Evolutionary conservation across 2,329 filamentous ascomycete genomes (phyloP).

Genomic region (Monascus ruber): DNA sequence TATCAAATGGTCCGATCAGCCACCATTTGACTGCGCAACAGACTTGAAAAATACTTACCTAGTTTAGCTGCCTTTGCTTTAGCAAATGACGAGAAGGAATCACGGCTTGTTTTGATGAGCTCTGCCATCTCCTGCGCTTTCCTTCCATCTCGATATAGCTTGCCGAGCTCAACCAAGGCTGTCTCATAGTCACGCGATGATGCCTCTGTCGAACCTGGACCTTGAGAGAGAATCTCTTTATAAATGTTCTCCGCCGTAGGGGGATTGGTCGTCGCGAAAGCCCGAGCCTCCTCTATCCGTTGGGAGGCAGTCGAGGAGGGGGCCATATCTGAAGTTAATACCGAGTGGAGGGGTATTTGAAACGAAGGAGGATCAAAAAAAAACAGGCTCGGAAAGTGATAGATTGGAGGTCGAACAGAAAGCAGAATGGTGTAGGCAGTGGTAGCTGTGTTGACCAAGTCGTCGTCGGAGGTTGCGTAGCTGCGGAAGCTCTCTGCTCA

Average conservation of each 20-base stretch:
- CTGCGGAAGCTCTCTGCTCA: conserved; percentile 17
- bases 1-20: conserved; percentile 25
- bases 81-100: conserved; percentile 87
- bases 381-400: not conserved
- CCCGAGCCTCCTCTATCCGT: conserved; percentile 80
- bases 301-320: conserved; percentile 41
- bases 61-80: conserved; percentile 98
- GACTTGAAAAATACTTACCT: conserved; percentile 48
- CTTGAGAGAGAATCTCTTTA: conserved; percentile 77
- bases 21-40: not conserved
- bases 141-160: conserved; percentile 76
- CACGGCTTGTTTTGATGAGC: conserved; percentile 79
- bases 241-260: conserved; percentile 76
- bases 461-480: not conserved
- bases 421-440: not conserved
- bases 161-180: conserved; percentile 76
- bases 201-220: conserved; percentile 72
- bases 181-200: conserved; percentile 85
- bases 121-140: conserved; percentile 76
- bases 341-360: conserved; percentile 13
- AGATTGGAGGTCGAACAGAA: too few species aligned
- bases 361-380: conserved; percentile 2
- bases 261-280: conserved; percentile 68
- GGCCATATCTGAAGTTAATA: conserved; percentile 32
- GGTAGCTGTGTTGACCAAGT: not conserved